Base-by-base conservation (phyloP, 495 filamentous ascomycete genomes). In the Cladorrhinum samala region DNA sequence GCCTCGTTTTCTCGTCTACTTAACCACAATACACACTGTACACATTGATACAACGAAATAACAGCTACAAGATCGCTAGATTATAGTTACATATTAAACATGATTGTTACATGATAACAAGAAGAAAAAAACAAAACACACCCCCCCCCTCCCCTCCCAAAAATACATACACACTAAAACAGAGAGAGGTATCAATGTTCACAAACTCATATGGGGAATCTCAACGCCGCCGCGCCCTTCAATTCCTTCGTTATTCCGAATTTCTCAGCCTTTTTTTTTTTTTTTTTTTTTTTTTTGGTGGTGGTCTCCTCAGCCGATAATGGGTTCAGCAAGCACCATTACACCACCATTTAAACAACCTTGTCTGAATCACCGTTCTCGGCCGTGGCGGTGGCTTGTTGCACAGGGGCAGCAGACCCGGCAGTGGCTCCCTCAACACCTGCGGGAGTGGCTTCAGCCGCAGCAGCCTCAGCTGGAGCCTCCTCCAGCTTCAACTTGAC, bases 71-170 rank as follows among this genome's bases (percentile, higher is more conserved):
- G n/a, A n/a, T n/a, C n/a, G n/a, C n/a, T n/a, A n/a, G n/a, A n/a
- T n/a, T n/a, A n/a, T n/a, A n/a, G n/a, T n/a, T n/a, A n/a, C n/a
- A n/a, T n/a, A n/a, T n/a, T n/a, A n/a, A n/a, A n/a, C n/a, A n/a
- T n/a, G n/a, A n/a, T n/a, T n/a, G n/a, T n/a, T n/a, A n/a, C n/a
- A 43, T 43, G 40, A 43, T 43, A 8, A 43, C 46, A 49, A 14
- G 23, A 40, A 17, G 8, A 19, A 39, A 40, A 6, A 37, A 37
- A 6, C n/a, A n/a, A n/a, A 37, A 37, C 30, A 6, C 30, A 6
- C 30, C 30, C 7, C 7, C 14, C 7, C 14, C 30, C 30, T 37
- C 30, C 14, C 30, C 14, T 37, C 14, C 7, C 30, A 14, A 37
- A 14, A 14, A 7, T 7, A 37, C 7, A 14, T 37, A 37, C 7